Evolutionary conservation across 768 basidiomycete species (phyloP), one percentile per base, ranked within the genome.

Genomic region (Termitomyces sp.): DNA sequence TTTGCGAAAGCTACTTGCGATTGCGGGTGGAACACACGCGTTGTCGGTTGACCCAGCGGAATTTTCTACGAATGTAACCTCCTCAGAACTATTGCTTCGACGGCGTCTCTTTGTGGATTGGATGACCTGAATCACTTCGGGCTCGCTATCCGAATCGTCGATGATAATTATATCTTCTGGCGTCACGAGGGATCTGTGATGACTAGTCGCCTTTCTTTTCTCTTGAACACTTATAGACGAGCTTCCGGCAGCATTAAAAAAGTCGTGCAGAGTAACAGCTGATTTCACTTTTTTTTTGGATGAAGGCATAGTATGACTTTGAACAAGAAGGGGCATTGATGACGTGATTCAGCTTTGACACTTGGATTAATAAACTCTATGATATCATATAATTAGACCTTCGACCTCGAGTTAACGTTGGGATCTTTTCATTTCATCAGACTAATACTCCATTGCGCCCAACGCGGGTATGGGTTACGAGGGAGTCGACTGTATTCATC

Each of bases 101-200:
- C 63, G 67, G 5, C 68, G 68, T 55, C 64, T 70, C 59, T 61
- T 65, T 20, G 54, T 60, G 11, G 51, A 58, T 18, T 33, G 54
- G 39, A 55, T 44, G 20, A 44, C 46, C 44, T 59, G 61, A 33
- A 63, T 52, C 36, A 57, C 53, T 54, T 62, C 60, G 27, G 49
- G 54, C 34, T 59, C 59, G 39, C 60, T 65, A 30, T 86, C 85
- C 54, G 79, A 79, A 63, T 86, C 86, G 66, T 87, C 85, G 57
- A 88, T 81, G 58, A 86, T 70, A 49, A 87, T 86, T 61, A 86
- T 66, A 62, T 86, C 80, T 61, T 68, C 54, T 34, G 59, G 57
- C 11, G 55, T 20, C 24, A 54, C 36, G 8, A 18, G 54, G 48
- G 61, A 15, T 41, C 63, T 49, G 37, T 50, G 58, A 48, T 51